Evolutionary conservation across 257 asterid species (phyloP).

Genomic region (Solanum paucissectum): DNA sequence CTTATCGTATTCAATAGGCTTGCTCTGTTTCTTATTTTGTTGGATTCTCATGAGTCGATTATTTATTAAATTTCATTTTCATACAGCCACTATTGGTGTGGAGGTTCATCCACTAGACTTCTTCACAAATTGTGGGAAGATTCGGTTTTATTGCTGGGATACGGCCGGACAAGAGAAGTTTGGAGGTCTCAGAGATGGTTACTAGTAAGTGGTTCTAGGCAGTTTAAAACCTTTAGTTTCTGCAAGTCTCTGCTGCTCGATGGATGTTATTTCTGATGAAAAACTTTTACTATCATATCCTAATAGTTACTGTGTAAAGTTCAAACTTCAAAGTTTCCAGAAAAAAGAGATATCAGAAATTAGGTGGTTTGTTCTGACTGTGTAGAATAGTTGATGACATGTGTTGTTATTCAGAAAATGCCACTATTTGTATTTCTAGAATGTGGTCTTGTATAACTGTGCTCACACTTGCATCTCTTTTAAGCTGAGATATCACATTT

Average conservation of each 20-base stretch:
- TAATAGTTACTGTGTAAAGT: background rate
- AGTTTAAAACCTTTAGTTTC: background rate
- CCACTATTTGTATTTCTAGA: background rate
- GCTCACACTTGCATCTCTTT: background rate
- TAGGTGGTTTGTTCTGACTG: background rate
- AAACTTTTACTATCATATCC: background rate
- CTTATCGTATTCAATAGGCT: background rate
- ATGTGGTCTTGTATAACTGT: background rate
- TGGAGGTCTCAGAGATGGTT: conserved; percentile 76
- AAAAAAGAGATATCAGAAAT: background rate
- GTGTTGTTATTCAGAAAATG: background rate
- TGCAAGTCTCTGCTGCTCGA: background rate
- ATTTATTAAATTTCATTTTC: background rate
- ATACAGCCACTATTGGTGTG: conserved; percentile 66
- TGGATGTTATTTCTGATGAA: background rate
- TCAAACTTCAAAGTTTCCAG: background rate
- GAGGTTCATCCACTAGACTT: conserved; percentile 80
- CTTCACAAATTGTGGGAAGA: conserved; percentile 64
- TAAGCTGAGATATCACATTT: background rate
- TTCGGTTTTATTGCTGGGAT: conserved; percentile 80
- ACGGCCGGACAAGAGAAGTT: conserved; percentile 77
- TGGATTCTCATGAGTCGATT: background rate
- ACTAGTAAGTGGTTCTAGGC: conserved; percentile 43
- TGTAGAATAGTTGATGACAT: background rate
- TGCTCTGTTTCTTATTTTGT: background rate